Conservation (phyloP, 768 basidiomycete genomes). For the Cystobasidium tubakii region DNA sequence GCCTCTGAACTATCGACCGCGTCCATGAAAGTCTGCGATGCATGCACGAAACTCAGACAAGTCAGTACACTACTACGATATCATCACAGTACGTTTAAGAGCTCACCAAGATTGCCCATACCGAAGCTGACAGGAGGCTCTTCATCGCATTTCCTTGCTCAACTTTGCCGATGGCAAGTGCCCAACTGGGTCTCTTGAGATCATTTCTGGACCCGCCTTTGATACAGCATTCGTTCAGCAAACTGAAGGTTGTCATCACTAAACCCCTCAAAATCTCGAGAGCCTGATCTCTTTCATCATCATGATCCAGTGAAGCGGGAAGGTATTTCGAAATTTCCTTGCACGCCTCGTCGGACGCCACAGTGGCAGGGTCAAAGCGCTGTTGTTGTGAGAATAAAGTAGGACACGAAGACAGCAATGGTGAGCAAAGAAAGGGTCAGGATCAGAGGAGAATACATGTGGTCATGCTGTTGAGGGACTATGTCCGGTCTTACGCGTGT, state of each 20-base stretch:
- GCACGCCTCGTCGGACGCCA: not conserved
- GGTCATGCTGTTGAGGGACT: not conserved
- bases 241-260: not conserved
- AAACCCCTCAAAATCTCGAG: not conserved
- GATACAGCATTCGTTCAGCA: not conserved
- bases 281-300: not conserved
- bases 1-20: not conserved
- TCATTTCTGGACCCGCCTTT: not conserved
- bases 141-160: not conserved
- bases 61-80: too few relatives aligned
- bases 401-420: not conserved
- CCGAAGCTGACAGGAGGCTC: not conserved
- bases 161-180: not conserved
- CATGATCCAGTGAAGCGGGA: not conserved
- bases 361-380: slow-evolving; percentile 3
- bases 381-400: not conserved
- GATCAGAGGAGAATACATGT: not conserved
- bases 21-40: not conserved
- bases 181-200: not conserved
- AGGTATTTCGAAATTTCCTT: not conserved
- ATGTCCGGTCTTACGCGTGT: not conserved
- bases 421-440: not conserved
- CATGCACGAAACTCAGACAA: too few relatives aligned
- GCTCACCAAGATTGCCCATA: not conserved
- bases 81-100: too few relatives aligned